Conservation (phyloP, 1,284 basidiomycete species). For the Trametes pubescens region DNA sequence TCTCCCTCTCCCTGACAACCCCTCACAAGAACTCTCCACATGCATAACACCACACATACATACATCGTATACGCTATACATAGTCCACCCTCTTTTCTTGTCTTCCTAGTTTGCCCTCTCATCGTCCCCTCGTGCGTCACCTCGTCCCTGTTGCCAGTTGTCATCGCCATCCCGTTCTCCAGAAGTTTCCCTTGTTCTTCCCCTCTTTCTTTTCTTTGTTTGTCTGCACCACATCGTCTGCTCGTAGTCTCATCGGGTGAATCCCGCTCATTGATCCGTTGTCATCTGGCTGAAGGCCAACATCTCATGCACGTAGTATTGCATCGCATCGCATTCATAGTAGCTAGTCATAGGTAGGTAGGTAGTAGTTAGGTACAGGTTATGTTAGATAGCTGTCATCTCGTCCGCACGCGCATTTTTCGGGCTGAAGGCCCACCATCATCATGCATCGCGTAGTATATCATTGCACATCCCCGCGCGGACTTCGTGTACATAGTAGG, state of each 20-base stretch:
- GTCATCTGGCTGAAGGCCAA: conserved; percentile 42
- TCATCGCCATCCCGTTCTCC: background rate
- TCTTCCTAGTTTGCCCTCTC: conserved; percentile 20
- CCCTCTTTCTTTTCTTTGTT: conserved; percentile 4
- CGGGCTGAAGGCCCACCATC: conserved; percentile 40
- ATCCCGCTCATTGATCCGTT: conserved; percentile 15
- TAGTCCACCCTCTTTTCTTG: conserved; percentile 23
- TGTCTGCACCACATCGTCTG: conserved; percentile 30
- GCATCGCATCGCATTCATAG: conserved; percentile 26
- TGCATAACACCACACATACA: conserved; percentile 26
- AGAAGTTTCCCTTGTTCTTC: conserved; percentile 13
- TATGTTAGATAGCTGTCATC: conserved; percentile 34
- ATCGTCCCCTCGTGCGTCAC: conserved; percentile 24
- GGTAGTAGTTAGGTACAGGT: conserved; percentile 21
- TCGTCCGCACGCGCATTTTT: conserved; percentile 14
- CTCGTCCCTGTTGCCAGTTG: conserved; percentile 12
- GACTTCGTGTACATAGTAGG: conserved; percentile 13
- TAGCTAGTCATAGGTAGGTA: conserved; percentile 27
- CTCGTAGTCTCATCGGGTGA: conserved; percentile 28
- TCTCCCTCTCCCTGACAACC: conserved; percentile 1
- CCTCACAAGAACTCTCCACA: conserved; percentile 26
- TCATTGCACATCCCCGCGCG: conserved; percentile 40
- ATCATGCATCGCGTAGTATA: conserved; percentile 42
- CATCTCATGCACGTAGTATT: conserved; percentile 29
- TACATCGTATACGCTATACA: conserved; percentile 27